Percentiles rank a stretch among this genome's conserved stretches.
phyloP scores from a whole-genome alignment of 139 green algal species.

The Spirogloea muscicola region DNA sequence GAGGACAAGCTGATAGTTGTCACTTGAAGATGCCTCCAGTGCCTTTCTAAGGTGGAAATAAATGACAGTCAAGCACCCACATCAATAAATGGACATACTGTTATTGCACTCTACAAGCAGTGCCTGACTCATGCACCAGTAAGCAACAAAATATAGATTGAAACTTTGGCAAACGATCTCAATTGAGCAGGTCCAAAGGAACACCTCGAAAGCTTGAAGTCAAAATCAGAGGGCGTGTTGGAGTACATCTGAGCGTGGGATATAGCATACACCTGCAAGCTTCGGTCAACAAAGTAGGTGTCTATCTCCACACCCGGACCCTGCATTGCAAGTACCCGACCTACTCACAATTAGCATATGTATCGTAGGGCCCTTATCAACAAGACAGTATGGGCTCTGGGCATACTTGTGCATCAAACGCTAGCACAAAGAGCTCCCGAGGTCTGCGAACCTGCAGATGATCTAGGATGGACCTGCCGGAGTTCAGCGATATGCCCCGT shows the following conservation, averaged over 20 bases:
- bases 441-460: conserved; percentile 44
- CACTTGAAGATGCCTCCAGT: too few relatives aligned
- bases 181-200: too few relatives aligned
- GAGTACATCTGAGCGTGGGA: conserved; percentile 26
- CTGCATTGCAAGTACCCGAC: background rate
- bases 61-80: too few relatives aligned
- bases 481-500: conserved; percentile 60
- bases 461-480: conserved; percentile 49
- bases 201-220: too few relatives aligned
- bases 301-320: conserved; percentile 26
- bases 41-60: too few relatives aligned
- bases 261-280: conserved; percentile 29
- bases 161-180: too few relatives aligned
- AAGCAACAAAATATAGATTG: too few relatives aligned
- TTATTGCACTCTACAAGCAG: too few relatives aligned
- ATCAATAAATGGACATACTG: too few relatives aligned
- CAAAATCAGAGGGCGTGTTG: too few relatives aligned
- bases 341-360: background rate
- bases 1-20: too few relatives aligned
- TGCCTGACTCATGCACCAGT: too few relatives aligned
- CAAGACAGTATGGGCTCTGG: background rate
- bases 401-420: background rate
- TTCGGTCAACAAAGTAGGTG: conserved; percentile 52
- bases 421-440: background rate
- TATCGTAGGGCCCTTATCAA: background rate